Conservation (phyloP, 2,329 filamentous ascomycete species). For the Fusarium ramigenum region DNA sequence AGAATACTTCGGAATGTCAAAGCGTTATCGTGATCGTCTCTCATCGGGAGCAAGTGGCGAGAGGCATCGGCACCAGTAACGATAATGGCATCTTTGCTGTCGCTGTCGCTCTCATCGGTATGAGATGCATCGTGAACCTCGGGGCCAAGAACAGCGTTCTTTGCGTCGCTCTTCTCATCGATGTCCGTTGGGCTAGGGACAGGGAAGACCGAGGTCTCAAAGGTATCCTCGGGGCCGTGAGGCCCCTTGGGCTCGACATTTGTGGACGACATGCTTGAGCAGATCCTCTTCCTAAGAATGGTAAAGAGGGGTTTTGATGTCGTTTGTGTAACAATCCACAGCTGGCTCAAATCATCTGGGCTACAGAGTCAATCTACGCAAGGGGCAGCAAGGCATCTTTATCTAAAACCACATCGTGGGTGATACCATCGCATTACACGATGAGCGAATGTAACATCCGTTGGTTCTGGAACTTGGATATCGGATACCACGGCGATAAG, state of each 20-base stretch:
- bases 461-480: not conserved
- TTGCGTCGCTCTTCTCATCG: slow-evolving; percentile 27
- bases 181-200: slow-evolving; percentile 7
- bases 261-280: slow-evolving; percentile 3
- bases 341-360: not conserved
- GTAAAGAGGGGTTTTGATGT: not conserved
- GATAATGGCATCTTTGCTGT: slow-evolving; percentile 57
- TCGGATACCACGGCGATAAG: slow-evolving; percentile 2
- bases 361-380: not conserved
- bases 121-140: slow-evolving; percentile 3
- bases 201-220: slow-evolving; percentile 30
- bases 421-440: slow-evolving; percentile 13
- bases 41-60: slow-evolving; percentile 57
- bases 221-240: not conserved
- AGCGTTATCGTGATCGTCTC: slow-evolving; percentile 62
- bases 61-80: slow-evolving; percentile 62
- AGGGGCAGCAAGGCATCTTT: not conserved
- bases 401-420: not conserved
- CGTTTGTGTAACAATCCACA: not conserved
- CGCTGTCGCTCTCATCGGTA: slow-evolving; percentile 46
- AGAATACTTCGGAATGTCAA: slow-evolving; percentile 64
- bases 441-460: slow-evolving; percentile 14
- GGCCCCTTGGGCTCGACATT: slow-evolving; percentile 11
- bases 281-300: not conserved
- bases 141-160: not conserved